Evolutionary conservation across 352 stramenopile species (phyloP).

Genomic region (Globisporangium megalacanthum): DNA sequence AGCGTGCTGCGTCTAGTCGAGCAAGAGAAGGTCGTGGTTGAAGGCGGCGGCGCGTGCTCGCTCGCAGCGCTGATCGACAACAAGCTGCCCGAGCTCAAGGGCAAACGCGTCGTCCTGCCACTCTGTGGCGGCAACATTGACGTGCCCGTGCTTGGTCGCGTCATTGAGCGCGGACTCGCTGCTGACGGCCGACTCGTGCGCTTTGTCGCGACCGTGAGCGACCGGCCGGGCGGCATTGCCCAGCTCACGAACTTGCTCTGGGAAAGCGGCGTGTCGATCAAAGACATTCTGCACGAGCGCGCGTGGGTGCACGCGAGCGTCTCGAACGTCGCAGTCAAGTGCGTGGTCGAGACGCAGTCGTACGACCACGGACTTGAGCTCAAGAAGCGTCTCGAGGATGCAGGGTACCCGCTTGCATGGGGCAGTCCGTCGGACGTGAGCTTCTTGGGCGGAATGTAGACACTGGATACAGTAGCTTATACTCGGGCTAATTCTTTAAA

Average conservation of each 20-base stretch:
- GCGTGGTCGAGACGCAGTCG: constrained; percentile 94
- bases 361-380: constrained; percentile 90
- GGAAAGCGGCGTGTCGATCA: constrained; percentile 89
- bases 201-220: constrained; percentile 95
- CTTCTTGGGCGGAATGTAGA: constrained; percentile 18
- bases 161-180: constrained; percentile 96
- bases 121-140: constrained; percentile 98
- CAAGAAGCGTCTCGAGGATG: constrained; percentile 74
- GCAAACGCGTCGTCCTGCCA: constrained; percentile 94
- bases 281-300: constrained; percentile 97
- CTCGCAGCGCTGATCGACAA: constrained; percentile 94
- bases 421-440: constrained; percentile 27
- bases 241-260: constrained; percentile 88
- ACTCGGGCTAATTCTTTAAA: not conserved
- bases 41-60: constrained; percentile 92
- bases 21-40: constrained; percentile 97
- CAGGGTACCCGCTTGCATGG: constrained; percentile 89
- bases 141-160: constrained; percentile 91
- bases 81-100: constrained; percentile 89
- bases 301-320: constrained; percentile 95
- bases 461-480: not conserved
- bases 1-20: constrained; percentile 96
- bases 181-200: constrained; percentile 94
- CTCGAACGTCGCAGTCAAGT: constrained; percentile 95
- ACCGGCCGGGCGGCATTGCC: constrained; percentile 93